phyloP scores from a whole-genome alignment of 2,329 filamentous ascomycete genomes.

The Domatiomyces catenatus region DNA sequence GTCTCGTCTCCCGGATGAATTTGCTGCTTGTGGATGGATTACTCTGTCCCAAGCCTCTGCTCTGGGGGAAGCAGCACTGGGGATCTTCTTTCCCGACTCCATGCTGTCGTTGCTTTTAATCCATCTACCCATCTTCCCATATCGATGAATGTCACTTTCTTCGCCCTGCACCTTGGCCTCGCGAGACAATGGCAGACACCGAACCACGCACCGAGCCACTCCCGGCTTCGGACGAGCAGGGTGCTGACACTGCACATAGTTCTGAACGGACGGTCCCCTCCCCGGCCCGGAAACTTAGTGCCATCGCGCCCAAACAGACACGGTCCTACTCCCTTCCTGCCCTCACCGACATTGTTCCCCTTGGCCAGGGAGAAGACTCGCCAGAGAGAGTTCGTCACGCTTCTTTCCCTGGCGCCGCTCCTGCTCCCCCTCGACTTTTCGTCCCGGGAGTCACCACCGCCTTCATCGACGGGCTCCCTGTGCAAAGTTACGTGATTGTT shows the following conservation, averaged over 20 bases:
- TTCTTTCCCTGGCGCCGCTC: neutral
- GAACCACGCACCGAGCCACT: neutral
- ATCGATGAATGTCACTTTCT: neutral
- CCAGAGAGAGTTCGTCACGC: neutral
- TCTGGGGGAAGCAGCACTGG: neutral
- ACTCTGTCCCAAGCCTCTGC: neutral
- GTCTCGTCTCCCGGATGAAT: neutral
- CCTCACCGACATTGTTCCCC: neutral
- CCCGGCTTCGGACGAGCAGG: neutral
- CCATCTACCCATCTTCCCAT: neutral
- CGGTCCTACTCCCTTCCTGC: neutral
- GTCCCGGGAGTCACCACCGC: slow-evolving; percentile 7
- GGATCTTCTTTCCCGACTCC: neutral
- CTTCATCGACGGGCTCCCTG: slow-evolving; percentile 9
- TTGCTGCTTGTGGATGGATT: neutral
- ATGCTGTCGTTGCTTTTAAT: neutral
- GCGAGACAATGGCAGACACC: neutral
- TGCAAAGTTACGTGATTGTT: slow-evolving; percentile 8
- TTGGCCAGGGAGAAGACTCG: neutral
- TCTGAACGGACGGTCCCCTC: neutral
- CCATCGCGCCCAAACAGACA: neutral
- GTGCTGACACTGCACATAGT: neutral
- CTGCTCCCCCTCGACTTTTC: slow-evolving; percentile 4
- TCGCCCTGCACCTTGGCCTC: neutral
- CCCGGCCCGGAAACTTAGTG: neutral